Evolutionary conservation across 1,284 basidiomycete genomes (phyloP).

Genomic region (Boletellus deceptivus): DNA sequence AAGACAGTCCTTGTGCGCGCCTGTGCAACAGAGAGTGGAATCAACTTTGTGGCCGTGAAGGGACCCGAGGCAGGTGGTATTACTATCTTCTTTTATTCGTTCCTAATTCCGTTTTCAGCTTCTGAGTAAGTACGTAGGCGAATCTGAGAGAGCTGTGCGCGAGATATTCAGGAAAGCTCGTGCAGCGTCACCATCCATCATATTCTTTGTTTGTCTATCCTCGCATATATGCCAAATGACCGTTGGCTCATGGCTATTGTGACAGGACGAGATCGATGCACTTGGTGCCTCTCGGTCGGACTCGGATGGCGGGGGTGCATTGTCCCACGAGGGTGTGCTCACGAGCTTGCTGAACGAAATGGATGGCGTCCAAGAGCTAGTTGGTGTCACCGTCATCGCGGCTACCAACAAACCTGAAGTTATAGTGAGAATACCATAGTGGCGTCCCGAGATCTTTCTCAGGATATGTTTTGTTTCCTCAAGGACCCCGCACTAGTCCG

Average conservation of each 20-base stretch:
- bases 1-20: constrained; percentile 96
- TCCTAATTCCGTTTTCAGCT: constrained; percentile 49
- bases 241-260: background rate
- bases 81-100: background rate
- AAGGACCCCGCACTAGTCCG: constrained; percentile 95
- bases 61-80: constrained; percentile 77
- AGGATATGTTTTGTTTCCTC: background rate
- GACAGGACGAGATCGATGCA: constrained; percentile 95
- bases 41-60: constrained; percentile 98
- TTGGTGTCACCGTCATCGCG: constrained; percentile 91
- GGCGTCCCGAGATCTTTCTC: background rate
- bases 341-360: constrained; percentile 96
- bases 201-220: constrained; percentile 81
- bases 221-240: background rate
- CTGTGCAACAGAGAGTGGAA: constrained; percentile 90
- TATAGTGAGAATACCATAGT: constrained; percentile 56
- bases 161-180: constrained; percentile 96
- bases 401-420: constrained; percentile 96
- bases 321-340: constrained; percentile 82
- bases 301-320: constrained; percentile 48
- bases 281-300: constrained; percentile 78
- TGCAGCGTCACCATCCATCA: constrained; percentile 89
- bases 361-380: constrained; percentile 94
- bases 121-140: constrained; percentile 96
- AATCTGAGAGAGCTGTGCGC: constrained; percentile 92